Base-by-base conservation (phyloP, 2,329 filamentous ascomycete genomes). In the Westerdykella sp. region DNA sequence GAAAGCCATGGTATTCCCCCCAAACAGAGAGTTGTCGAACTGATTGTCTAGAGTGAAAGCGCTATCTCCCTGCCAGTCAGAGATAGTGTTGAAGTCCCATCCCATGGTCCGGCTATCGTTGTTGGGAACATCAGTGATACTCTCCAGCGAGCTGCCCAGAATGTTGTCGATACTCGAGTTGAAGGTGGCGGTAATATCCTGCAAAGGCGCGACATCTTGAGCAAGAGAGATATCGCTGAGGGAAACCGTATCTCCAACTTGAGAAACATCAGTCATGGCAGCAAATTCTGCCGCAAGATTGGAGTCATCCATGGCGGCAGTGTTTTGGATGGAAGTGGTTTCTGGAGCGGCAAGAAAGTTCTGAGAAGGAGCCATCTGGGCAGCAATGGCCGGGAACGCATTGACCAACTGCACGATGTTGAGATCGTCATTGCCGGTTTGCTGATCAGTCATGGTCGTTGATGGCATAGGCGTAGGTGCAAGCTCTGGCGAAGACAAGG, bases 71-170 rank as follows among this genome's bases (percentile, higher is more conserved):
- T 18, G 16, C 5, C 5, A 35, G 5, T 35, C 12, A 18, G n/a
- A 14, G 12, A 18, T 7, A 11, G 39, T 30, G 12, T 16, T 39
- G 11, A 34, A 16, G 28, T 32, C 13, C 34, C n/a, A 37, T 22
- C n/a, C 16, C 18, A 32, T 35, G 3, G 23, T 31, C 6, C 30
- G 16, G 12, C 37, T 12, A n/a, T 22, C 12, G n/a, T 34, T 25
- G n/a, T n/a, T 32, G n/a, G 41, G 21, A 6, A 44, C 11, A 36
- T 18, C 28, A 35, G 37, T 32, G 37, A 51, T 34, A 1, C 39
- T 14, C 15, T 44, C 25, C 13, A 49, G 42, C 41, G 46, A 44
- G 16, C 40, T 39, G 34, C 36, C 42, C 13, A 28, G 34, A 11
- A 34, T 25, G 34, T 32, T n/a, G n/a, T n/a, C n/a, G n/a, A n/a